Evolutionary conservation across 179 eudicot genomes (phyloP), one percentile per base, ranked within the genome.

Genomic region (Camellia oleifera): DNA sequence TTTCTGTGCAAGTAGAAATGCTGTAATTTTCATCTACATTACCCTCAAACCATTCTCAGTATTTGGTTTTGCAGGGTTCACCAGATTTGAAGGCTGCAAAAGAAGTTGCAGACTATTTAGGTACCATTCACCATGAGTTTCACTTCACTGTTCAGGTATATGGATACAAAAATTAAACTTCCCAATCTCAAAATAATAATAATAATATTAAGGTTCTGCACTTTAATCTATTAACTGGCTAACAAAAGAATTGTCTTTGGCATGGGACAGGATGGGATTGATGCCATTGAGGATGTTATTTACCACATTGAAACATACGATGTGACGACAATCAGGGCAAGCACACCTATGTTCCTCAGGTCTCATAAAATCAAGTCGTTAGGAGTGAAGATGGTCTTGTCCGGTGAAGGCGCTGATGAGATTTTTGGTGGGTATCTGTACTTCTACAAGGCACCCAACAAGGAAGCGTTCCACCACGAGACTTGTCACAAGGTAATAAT

Each of bases 311-410:
- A 96, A 83, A 94, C 99, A 53, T 96, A 91, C 70, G 98, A 96
- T 81, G 98, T 96, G 83, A 96, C 99, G 54, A 92, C 97, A 75
- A 87, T 96, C 66, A 89, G 99, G 83, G 99, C 99, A 76, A 96
- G 99, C 85, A 96, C 99, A 13, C 99, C 99, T 17, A 96, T 96
- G 99, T 96, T 94, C 88, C 90, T 96, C 52, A 94, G 94, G 99
- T 92, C 99, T 26, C 93, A 98, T 48, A 96, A 96, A 83, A 96
- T 96, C 81, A 96, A 93, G 85, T 91, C 99, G 3, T 85, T 94
- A 79, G 99, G 99, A 56, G 99, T 96, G 44, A 96, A 96, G 84
- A 96, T 96, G 99, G 99, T 96, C 78, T 85, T 96, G 26, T 96
- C 98, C 32, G 99, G 99, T 79, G 99, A 96, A 88, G 99, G 99